phyloP scores from a whole-genome alignment of 169 alveolate species.

The Theileria sp. region DNA sequence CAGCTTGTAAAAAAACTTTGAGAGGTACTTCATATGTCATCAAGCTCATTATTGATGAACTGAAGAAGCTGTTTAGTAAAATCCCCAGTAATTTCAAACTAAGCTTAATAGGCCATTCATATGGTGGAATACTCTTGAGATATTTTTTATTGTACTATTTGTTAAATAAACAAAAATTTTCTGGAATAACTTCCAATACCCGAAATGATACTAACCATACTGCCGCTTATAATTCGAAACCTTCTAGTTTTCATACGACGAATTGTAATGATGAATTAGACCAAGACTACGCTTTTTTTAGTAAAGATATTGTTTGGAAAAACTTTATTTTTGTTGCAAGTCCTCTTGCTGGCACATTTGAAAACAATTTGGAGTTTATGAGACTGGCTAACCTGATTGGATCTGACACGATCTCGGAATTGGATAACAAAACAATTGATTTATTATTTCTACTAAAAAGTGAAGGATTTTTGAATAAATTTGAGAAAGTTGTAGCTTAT shows the following conservation, averaged over 20 bases:
- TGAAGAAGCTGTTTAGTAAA: slow-evolving; percentile 56
- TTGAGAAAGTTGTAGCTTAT: slow-evolving; percentile 70
- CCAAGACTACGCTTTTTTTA: background rate
- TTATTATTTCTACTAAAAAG: slow-evolving; percentile 57
- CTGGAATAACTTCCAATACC: slow-evolving; percentile 15
- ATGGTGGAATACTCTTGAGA: slow-evolving; percentile 71
- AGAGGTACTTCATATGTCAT: slow-evolving; percentile 71
- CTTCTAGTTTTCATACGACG: too few relatives aligned
- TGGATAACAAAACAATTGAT: slow-evolving; percentile 69
- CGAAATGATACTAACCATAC: background rate
- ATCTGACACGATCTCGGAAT: slow-evolving; percentile 68
- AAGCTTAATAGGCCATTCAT: slow-evolving; percentile 76
- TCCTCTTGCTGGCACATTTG: slow-evolving; percentile 77
- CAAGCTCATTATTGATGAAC: slow-evolving; percentile 64
- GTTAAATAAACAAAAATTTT: slow-evolving; percentile 9
- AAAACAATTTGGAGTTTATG: slow-evolving; percentile 62
- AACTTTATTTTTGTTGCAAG: slow-evolving; percentile 73
- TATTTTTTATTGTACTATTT: slow-evolving; percentile 50
- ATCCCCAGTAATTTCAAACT: slow-evolving; percentile 53
- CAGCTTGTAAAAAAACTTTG: slow-evolving; percentile 69
- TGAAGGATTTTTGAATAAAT: slow-evolving; percentile 56
- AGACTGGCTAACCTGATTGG: slow-evolving; percentile 58
- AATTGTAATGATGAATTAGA: background rate
- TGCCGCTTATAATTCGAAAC: background rate
- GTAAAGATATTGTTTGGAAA: slow-evolving; percentile 56